Conservation (phyloP, 768 basidiomycete species). For the Leccinum variicolor region DNA sequence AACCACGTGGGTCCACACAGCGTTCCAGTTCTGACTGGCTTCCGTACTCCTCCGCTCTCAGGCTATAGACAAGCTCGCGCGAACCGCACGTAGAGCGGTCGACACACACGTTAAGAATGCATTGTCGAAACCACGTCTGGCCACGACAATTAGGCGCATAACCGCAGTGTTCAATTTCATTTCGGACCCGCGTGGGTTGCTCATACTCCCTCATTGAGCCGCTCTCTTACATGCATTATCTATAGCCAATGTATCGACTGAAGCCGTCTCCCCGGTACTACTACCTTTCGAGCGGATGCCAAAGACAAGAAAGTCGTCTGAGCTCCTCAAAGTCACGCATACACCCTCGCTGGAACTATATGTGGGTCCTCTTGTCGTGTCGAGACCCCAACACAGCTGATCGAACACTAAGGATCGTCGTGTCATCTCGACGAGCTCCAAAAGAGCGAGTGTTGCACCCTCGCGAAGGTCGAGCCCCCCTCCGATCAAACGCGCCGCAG, state of each 20-base stretch:
- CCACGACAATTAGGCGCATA: conserved; percentile 66
- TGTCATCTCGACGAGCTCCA: conserved; percentile 1
- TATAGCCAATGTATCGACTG: conserved; percentile 51
- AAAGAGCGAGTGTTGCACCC: not conserved
- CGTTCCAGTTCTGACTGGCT: conserved; percentile 3
- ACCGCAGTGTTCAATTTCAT: conserved; percentile 69
- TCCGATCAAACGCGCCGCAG: conserved; percentile 10
- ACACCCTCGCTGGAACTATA: conserved; percentile 8
- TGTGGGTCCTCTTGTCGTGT: conserved; percentile 16
- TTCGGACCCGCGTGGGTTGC: conserved; percentile 58
- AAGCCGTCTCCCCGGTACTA: conserved; percentile 44
- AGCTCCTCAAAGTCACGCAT: conserved; percentile 5
- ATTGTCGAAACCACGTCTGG: conserved; percentile 62
- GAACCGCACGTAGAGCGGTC: conserved; percentile 61
- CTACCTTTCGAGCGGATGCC: conserved; percentile 18
- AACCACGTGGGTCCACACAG: conserved; percentile 4
- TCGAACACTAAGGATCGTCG: conserved; percentile 14
- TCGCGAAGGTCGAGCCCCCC: conserved; percentile 9
- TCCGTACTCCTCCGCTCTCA: conserved; percentile 25
- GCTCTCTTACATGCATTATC: conserved; percentile 11
- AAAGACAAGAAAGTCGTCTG: conserved; percentile 11
- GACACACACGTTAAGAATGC: conserved; percentile 74
- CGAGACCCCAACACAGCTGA: conserved; percentile 9
- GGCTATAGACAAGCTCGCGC: conserved; percentile 68
- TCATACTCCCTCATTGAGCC: conserved; percentile 5